Conservation (phyloP, 257 asterid species). For the Paraleonurus japonicus region DNA sequence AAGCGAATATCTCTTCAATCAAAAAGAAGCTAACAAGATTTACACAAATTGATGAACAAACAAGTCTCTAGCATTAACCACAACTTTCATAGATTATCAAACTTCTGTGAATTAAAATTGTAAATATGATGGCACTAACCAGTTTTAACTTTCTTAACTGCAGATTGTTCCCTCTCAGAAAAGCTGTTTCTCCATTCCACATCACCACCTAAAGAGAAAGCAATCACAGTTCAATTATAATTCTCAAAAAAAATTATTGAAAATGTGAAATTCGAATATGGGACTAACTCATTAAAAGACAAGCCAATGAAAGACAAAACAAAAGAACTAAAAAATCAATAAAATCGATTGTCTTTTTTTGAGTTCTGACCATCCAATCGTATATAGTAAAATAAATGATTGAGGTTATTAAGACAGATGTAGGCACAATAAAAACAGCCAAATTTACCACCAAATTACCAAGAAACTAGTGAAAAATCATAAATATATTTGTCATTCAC, state of each 20-base stretch:
- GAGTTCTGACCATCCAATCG: conserved; percentile 25
- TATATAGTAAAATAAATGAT: conserved; percentile 11
- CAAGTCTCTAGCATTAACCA: background rate
- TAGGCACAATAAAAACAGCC: conserved; percentile 13
- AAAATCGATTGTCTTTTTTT: conserved; percentile 29
- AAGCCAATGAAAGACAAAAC: conserved; percentile 42
- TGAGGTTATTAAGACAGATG: conserved; percentile 13
- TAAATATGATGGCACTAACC: conserved; percentile 45
- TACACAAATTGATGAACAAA: background rate
- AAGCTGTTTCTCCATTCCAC: conserved; percentile 82
- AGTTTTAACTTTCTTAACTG: conserved; percentile 73
- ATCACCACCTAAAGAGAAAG: conserved; percentile 53
- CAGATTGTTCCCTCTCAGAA: conserved; percentile 79
- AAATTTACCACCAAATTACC: background rate
- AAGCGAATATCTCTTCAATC: conserved; percentile 6
- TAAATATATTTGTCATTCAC: conserved; percentile 20
- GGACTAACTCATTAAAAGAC: conserved; percentile 26
- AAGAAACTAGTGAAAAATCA: conserved; percentile 7
- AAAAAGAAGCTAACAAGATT: background rate
- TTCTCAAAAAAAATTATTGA: background rate
- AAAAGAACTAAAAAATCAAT: conserved; percentile 20
- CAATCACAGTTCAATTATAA: conserved; percentile 23
- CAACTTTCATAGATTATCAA: background rate
- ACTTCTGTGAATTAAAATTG: background rate
- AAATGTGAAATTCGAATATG: background rate